Conservation (phyloP, 2,329 filamentous ascomycete species). For the Colletotrichum endophyticum region DNA sequence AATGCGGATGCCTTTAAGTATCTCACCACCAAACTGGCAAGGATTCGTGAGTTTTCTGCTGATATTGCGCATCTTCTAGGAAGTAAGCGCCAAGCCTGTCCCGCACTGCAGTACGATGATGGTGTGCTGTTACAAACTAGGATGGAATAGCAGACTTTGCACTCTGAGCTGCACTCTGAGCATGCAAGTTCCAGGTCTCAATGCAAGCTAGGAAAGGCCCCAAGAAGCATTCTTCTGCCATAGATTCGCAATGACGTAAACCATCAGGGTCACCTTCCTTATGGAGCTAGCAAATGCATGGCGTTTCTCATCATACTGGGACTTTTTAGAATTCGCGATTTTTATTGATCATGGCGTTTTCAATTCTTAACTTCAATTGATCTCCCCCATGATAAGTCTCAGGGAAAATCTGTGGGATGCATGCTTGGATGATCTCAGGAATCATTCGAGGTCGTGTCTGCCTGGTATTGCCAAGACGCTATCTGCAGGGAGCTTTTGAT, state of each 20-base stretch:
- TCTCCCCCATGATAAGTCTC: background rate
- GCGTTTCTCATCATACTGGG: background rate
- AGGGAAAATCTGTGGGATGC: background rate
- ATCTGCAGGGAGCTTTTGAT: background rate
- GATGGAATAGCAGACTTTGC: background rate
- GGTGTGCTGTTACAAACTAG: background rate
- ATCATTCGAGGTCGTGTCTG: background rate
- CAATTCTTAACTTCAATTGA: background rate
- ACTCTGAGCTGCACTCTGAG: background rate
- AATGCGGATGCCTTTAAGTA: background rate
- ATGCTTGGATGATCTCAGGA: background rate
- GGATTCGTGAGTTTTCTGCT: too few relatives aligned
- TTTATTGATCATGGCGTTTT: background rate
- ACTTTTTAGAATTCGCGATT: background rate
- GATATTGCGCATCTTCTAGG: background rate
- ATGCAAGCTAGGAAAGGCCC: background rate
- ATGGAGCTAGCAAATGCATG: slow-evolving; percentile 15
- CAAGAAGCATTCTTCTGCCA: background rate
- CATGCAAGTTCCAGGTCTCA: background rate
- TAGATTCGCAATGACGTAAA: background rate
- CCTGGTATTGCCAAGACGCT: background rate
- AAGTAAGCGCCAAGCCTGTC: background rate
- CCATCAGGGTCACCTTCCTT: background rate
- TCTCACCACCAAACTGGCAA: background rate
- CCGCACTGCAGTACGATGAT: background rate